Evolutionary conservation across 306 rosid species (phyloP).

Genomic region (Ammopiptanthus mongolicus): DNA sequence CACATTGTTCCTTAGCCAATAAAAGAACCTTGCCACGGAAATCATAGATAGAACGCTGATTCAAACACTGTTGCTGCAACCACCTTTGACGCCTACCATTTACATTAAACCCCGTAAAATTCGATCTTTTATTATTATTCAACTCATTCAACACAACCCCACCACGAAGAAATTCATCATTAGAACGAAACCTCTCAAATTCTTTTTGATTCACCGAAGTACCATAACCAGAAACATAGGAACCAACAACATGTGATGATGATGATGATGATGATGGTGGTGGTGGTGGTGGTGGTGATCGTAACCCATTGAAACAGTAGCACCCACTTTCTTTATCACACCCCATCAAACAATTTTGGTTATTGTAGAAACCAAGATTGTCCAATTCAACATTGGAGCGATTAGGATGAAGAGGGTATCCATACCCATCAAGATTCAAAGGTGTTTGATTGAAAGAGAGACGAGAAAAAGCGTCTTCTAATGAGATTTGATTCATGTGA

Average conservation of each 20-base stretch:
- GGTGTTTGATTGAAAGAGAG: constrained; percentile 1
- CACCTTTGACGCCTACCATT: background rate
- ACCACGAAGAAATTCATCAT: background rate
- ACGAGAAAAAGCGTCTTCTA: constrained; percentile 28
- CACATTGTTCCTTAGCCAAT: constrained; percentile 34
- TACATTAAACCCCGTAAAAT: background rate
- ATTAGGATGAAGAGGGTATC: background rate
- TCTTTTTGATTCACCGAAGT: background rate
- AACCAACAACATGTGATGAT: too few relatives aligned
- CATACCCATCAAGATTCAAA: background rate
- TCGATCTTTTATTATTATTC: background rate
- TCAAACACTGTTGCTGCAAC: background rate
- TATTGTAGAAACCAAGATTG: background rate
- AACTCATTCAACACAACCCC: background rate
- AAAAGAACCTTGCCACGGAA: constrained; percentile 19
- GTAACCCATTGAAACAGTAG: too few relatives aligned
- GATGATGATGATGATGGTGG: too few relatives aligned
- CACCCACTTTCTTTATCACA: too few relatives aligned
- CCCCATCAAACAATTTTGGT: too few relatives aligned
- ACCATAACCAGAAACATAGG: too few relatives aligned
- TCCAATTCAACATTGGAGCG: background rate
- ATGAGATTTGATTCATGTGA: constrained; percentile 6
- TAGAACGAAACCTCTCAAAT: background rate
- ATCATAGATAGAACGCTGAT: background rate
- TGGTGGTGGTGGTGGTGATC: too few relatives aligned